Evolutionary conservation across 768 basidiomycete genomes (phyloP).

Genomic region (Tylopilus rubrobrunneus): DNA sequence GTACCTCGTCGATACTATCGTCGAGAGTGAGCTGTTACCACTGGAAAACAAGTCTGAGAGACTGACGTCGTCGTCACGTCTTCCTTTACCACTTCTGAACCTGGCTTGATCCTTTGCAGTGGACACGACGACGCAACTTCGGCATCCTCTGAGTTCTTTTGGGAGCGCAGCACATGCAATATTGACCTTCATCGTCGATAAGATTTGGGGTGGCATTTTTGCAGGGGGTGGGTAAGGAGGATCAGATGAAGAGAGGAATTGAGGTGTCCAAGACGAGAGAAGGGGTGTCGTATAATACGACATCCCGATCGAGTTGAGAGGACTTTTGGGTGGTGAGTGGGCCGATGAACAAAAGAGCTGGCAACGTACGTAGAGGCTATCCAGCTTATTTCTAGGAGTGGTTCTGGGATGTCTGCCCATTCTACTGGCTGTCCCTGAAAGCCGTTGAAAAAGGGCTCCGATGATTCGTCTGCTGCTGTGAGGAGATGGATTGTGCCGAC

Average conservation of each 20-base stretch:
- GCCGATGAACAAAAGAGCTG: background rate
- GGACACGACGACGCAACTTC: conserved; percentile 63
- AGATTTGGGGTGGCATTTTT: conserved; percentile 76
- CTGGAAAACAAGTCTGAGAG: background rate
- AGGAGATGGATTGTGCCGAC: conserved; percentile 81
- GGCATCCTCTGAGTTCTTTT: conserved; percentile 75
- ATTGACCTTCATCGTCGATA: conserved; percentile 75
- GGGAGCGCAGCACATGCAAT: conserved; percentile 88
- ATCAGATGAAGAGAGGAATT: conserved; percentile 49
- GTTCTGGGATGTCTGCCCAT: conserved; percentile 74
- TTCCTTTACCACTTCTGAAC: conserved; percentile 80
- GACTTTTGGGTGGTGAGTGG: conserved; percentile 41
- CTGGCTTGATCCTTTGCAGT: conserved; percentile 58
- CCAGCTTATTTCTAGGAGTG: conserved; percentile 75
- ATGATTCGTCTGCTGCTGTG: conserved; percentile 62
- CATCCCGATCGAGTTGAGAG: conserved; percentile 85
- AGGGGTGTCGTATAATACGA: conserved; percentile 76
- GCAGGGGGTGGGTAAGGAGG: conserved; percentile 60
- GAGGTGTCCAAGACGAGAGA: conserved; percentile 59
- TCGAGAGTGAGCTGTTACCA: conserved; percentile 33
- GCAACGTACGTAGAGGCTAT: conserved; percentile 66
- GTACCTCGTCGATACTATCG: conserved; percentile 56
- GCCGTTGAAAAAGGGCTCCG: conserved; percentile 74
- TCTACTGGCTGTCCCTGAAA: conserved; percentile 84
- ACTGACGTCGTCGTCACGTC: conserved; percentile 40